Conservation (phyloP, 2,329 filamentous ascomycete species). For the Xylariomycetidae sp. region DNA sequence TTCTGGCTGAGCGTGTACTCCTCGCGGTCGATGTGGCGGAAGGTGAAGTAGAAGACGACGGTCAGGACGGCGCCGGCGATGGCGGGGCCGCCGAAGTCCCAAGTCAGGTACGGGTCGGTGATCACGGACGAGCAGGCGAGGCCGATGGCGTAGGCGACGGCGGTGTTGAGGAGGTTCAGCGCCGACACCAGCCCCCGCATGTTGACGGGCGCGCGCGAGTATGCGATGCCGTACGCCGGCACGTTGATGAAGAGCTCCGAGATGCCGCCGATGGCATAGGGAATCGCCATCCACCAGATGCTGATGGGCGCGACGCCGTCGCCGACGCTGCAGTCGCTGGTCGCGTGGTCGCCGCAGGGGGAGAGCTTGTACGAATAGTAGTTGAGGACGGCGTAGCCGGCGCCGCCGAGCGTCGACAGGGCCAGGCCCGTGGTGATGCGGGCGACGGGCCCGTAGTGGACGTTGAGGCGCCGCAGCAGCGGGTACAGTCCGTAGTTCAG, state of each 20-base stretch:
- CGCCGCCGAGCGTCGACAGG: conserved; percentile 42
- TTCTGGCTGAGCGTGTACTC: conserved; percentile 38
- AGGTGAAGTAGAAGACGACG: conserved; percentile 41
- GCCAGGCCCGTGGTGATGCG: conserved; percentile 47
- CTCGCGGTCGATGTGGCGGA: conserved; percentile 42
- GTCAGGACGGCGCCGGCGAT: conserved; percentile 40
- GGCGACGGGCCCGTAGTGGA: conserved; percentile 43
- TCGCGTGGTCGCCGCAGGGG: conserved; percentile 37
- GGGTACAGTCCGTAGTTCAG: conserved; percentile 46
- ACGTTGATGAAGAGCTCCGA: conserved; percentile 48
- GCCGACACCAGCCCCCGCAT: conserved; percentile 48
- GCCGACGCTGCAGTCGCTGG: conserved; percentile 30
- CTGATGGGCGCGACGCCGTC: conserved; percentile 38
- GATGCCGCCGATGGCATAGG: conserved; percentile 47
- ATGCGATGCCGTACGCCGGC: conserved; percentile 47
- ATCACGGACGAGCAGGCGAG: conserved; percentile 41
- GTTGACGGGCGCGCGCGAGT: conserved; percentile 45
- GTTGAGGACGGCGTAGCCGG: conserved; percentile 37
- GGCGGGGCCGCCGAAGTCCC: conserved; percentile 44
- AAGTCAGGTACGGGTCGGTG: conserved; percentile 43
- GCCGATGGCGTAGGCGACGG: conserved; percentile 41
- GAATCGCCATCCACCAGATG: conserved; percentile 54
- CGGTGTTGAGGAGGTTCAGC: conserved; percentile 43
- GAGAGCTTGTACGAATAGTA: conserved; percentile 38
- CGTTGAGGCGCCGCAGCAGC: conserved; percentile 32